Evolutionary conservation across 2,329 filamentous ascomycete species (phyloP), one percentile per base, ranked within the genome.

Genomic region (Colletotrichum acutatum): DNA sequence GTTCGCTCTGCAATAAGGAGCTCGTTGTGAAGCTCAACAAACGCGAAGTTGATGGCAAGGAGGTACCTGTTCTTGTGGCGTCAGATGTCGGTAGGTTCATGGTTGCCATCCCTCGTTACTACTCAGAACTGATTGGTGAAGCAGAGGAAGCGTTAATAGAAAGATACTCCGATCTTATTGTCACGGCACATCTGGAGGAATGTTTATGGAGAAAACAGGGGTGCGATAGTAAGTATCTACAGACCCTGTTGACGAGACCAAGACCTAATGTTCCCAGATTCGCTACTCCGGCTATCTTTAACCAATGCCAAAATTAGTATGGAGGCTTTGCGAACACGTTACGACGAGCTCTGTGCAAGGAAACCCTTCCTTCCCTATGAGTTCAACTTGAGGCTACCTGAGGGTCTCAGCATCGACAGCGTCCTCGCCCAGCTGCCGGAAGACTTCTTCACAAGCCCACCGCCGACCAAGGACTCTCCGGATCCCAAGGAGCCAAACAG

Each of bases 141-240:
- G 30, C 67, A 85, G 90, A 90, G 78, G 85, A 92, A 42, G 93
- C 90, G 19, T 85, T 98, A 64, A 91, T 97, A 8, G 90, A 93
- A 58, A 92, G 92, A 78, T 98, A 97, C 79, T 86, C 86, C 26
- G 90, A 91, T 63, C 85, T 96, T 72, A 92, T 98, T 65, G 84
- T 93, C 16, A 87, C 90, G 28, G 93, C 92, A 2, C 96, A 99
- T 80, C 89, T 91, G 32, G 92, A 95, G 65, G 91, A 91, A 74
- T 99, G 96, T 79, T 86, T 97, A 22, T 99, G 96, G 97, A 90
- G 91, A 77, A 93, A 91, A 80, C 91, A 91, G 72, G 95, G 95
- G n/a, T 98, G 95, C 80, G 95, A 97, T 82, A 91, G 93, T 94
- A 85, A 74, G 64, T 37, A 19, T 53, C 19, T 4, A 12, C 24